Evolutionary conservation across 768 basidiomycete species (phyloP).

Genomic region (Serendipita indica): DNA sequence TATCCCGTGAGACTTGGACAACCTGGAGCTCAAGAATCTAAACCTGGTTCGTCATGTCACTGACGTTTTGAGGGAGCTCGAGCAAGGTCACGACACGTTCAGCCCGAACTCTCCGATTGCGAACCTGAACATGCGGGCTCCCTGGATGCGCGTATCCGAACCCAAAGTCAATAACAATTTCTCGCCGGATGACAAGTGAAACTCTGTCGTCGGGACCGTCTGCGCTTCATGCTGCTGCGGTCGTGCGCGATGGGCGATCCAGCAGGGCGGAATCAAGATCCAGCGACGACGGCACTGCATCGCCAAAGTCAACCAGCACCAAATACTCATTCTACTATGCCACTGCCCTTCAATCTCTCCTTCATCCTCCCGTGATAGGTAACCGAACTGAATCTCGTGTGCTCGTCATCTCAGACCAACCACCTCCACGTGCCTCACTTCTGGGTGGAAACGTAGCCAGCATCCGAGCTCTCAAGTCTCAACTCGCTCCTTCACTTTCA

Average conservation of each 20-base stretch:
- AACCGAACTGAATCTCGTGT: neutral
- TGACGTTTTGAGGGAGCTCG: neutral
- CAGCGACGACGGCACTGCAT: neutral
- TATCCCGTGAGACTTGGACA: neutral
- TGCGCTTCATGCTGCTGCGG: conserved; percentile 1
- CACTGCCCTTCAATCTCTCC: neutral
- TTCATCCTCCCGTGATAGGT: neutral
- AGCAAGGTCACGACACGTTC: neutral
- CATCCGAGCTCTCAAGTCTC: neutral
- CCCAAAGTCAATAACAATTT: neutral
- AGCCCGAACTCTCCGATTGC: neutral
- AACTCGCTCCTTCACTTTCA: too few relatives aligned
- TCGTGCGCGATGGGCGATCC: neutral
- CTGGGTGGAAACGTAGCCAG: conserved; percentile 1
- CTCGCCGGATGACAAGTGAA: neutral
- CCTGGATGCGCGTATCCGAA: neutral
- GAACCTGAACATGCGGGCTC: neutral
- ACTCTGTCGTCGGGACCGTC: conserved; percentile 8
- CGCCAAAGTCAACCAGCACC: neutral
- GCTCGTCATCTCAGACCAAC: conserved; percentile 4
- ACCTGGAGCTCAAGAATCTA: neutral
- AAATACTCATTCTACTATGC: conserved; percentile 5
- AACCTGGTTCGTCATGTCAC: neutral
- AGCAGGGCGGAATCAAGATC: too few relatives aligned
- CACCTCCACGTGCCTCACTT: neutral